A percentile compares a stretch with the other conserved stretches of the same genome.
Evolutionary conservation across 78 protist genomes (phyloP).

Genomic region (Polysphondylium violaceum): DNA sequence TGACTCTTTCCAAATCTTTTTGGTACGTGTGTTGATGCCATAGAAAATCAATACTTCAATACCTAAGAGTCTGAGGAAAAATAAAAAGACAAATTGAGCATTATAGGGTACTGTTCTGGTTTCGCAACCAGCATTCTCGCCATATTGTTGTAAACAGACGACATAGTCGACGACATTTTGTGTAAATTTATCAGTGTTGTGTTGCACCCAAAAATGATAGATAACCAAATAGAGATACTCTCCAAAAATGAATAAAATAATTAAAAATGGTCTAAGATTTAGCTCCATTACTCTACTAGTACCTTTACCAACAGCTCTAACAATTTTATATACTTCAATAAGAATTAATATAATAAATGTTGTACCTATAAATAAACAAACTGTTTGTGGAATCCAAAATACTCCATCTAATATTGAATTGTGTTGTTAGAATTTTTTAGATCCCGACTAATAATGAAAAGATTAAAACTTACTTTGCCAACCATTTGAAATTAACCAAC

Average conservation of each 20-base stretch:
- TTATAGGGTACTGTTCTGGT: slow-evolving; percentile 25
- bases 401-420: too few species aligned
- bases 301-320: slow-evolving; percentile 4
- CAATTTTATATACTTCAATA: slow-evolving; percentile 30
- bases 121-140: neutral
- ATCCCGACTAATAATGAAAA: neutral
- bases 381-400: slow-evolving; percentile 44
- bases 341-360: slow-evolving; percentile 32
- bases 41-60: slow-evolving; percentile 54
- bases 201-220: slow-evolving; percentile 47
- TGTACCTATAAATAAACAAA: slow-evolving; percentile 26
- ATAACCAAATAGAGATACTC: slow-evolving; percentile 36
- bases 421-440: too few species aligned
- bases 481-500: neutral
- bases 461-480: neutral
- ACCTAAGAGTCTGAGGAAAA: slow-evolving; percentile 48
- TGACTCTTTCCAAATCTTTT: slow-evolving; percentile 30
- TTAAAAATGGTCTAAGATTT: slow-evolving; percentile 46
- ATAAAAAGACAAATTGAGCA: slow-evolving; percentile 42
- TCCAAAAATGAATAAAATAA: slow-evolving; percentile 5
- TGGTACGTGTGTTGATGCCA: slow-evolving; percentile 32
- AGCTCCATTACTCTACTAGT: neutral
- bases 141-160: slow-evolving; percentile 4
- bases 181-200: neutral
- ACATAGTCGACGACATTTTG: slow-evolving; percentile 28